phyloP scores from a whole-genome alignment of 2,329 filamentous ascomycete species.

The Apiospora rasikravindrae region DNA sequence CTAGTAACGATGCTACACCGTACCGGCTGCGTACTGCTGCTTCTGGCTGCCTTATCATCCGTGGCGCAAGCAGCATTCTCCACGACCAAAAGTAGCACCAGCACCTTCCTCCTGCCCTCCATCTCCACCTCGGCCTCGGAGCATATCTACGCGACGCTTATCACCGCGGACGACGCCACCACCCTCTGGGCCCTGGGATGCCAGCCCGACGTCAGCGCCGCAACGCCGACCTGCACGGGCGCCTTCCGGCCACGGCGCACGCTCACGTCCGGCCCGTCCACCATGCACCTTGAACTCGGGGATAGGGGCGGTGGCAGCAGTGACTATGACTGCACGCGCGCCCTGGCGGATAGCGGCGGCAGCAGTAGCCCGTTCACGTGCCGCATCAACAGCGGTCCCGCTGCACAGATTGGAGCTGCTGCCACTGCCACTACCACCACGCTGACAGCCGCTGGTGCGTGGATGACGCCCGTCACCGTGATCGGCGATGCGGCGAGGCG shows the following conservation, averaged over 20 bases:
- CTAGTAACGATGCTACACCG: not conserved
- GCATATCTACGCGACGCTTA: slow-evolving; percentile 5
- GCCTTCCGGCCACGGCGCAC: not conserved
- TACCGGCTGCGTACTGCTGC: not conserved
- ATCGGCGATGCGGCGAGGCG: not conserved
- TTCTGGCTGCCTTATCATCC: not conserved
- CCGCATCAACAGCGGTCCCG: not conserved
- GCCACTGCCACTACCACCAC: not conserved
- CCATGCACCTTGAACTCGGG: not conserved
- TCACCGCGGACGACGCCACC: not conserved
- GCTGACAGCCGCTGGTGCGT: not conserved
- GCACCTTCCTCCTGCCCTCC: not conserved
- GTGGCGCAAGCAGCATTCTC: not conserved
- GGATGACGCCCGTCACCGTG: not conserved
- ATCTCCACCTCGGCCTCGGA: not conserved
- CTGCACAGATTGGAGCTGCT: too few relatives aligned
- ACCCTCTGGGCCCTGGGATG: not conserved
- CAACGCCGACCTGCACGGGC: not conserved
- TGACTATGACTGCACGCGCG: not conserved
- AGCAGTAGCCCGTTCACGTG: not conserved
- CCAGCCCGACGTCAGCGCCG: not conserved
- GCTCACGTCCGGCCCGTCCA: not conserved
- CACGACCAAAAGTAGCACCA: not conserved
- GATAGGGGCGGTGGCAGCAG: not conserved
- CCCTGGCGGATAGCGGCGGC: too few relatives aligned